Percentiles rank a stretch among this genome's conserved stretches.
phyloP scores from a whole-genome alignment of 441 rosid species.

The Pelargonium cotyledonis region DNA sequence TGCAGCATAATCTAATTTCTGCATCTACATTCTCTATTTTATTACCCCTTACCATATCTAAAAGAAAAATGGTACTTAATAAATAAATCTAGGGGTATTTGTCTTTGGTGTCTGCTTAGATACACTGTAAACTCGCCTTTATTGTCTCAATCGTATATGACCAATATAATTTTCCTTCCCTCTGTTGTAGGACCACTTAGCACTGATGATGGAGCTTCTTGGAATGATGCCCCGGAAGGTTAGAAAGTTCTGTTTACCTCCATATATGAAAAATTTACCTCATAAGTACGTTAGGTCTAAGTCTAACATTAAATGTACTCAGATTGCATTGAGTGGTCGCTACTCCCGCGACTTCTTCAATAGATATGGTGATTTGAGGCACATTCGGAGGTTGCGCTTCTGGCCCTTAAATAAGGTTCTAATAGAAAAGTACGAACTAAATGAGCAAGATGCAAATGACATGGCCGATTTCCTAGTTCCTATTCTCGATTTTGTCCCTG shows the following conservation, averaged over 20 bases:
- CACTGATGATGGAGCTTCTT: conserved; percentile 74
- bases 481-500: conserved; percentile 53
- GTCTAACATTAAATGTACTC: conserved; percentile 13
- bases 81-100: no score
- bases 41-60: no score
- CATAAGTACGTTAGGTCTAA: not conserved
- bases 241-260: conserved; percentile 10
- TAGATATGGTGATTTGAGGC: conserved; percentile 59
- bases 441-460: conserved; percentile 51
- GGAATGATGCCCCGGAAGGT: conserved; percentile 76
- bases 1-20: no score
- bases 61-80: no score
- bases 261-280: not conserved
- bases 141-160: no score
- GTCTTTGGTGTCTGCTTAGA: no score
- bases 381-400: conserved; percentile 48
- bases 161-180: no score
- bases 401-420: conserved; percentile 61
- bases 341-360: conserved; percentile 64
- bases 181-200: conserved; percentile 43
- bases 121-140: no score
- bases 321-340: conserved; percentile 61
- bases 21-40: no score
- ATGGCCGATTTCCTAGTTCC: conserved; percentile 55
- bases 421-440: conserved; percentile 51